phyloP scores from a whole-genome alignment of 768 basidiomycete genomes.

The Calocybe indica region DNA sequence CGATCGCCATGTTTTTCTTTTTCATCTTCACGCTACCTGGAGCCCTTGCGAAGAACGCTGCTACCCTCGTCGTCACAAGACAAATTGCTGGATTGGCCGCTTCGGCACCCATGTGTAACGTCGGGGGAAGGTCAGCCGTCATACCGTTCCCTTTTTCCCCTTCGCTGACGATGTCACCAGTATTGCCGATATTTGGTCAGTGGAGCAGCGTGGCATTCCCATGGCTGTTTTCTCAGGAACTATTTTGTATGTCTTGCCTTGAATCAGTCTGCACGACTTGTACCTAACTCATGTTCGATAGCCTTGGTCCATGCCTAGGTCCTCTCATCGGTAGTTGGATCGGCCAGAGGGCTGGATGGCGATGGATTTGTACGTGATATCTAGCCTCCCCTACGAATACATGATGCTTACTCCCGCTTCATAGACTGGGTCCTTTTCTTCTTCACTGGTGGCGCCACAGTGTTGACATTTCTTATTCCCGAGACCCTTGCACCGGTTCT shows the following conservation, averaged over 20 bases:
- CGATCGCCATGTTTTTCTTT: constrained; percentile 31
- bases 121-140: constrained; percentile 37
- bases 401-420: no score
- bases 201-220: constrained; percentile 37
- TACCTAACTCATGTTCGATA: neutral
- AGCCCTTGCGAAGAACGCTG: constrained; percentile 37
- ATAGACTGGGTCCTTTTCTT: constrained; percentile 38
- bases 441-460: constrained; percentile 29
- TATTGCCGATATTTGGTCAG: constrained; percentile 35
- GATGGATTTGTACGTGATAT: constrained; percentile 27
- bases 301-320: constrained; percentile 41
- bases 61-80: constrained; percentile 36
- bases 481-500: constrained; percentile 46
- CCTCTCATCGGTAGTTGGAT: constrained; percentile 47
- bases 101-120: constrained; percentile 38
- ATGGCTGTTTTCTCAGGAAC: constrained; percentile 44
- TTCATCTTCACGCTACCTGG: constrained; percentile 46
- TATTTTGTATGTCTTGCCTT: constrained; percentile 28
- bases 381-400: no score
- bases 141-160: no score
- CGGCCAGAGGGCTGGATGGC: constrained; percentile 36
- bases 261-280: no score
- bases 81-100: constrained; percentile 27
- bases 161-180: constrained; percentile 5
- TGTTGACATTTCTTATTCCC: constrained; percentile 36